Conservation (phyloP, 1,139 yeast genomes). For the Zygosaccharomyces pseudobailii region DNA sequence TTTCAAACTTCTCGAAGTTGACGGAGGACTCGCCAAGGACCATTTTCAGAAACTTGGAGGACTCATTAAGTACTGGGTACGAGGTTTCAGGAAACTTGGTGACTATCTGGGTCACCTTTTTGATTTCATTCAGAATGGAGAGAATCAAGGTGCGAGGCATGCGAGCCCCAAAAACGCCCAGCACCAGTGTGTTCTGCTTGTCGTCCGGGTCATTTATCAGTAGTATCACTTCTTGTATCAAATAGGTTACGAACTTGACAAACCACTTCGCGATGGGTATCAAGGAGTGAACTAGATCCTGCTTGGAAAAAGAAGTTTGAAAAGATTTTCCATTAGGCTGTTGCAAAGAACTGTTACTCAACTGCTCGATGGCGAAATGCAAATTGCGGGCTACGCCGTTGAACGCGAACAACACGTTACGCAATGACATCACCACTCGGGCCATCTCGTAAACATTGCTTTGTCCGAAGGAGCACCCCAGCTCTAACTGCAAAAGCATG, state of each 20-base stretch:
- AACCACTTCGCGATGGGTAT: conserved; percentile 36
- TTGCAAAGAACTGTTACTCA: conserved; percentile 21
- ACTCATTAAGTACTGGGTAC: conserved; percentile 33
- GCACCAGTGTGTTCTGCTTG: conserved; percentile 23
- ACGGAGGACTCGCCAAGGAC: conserved; percentile 33
- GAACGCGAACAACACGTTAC: conserved; percentile 34
- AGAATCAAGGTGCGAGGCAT: conserved; percentile 31
- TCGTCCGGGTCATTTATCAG: conserved; percentile 26
- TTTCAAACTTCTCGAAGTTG: conserved; percentile 33
- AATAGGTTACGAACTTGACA: conserved; percentile 30
- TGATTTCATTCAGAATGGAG: conserved; percentile 32
- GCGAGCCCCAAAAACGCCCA: conserved; percentile 33
- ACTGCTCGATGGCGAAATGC: conserved; percentile 33
- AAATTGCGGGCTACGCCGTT: conserved; percentile 35
- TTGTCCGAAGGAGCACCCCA: conserved; percentile 27
- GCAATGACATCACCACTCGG: conserved; percentile 29
- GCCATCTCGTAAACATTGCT: conserved; percentile 32
- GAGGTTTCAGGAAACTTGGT: conserved; percentile 33
- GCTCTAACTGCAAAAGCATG: conserved; percentile 32
- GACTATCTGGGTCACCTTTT: conserved; percentile 29
- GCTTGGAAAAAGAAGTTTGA: conserved; percentile 35
- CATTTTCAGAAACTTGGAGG: conserved; percentile 30
- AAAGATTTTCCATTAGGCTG: conserved; percentile 28
- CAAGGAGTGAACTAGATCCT: conserved; percentile 33
- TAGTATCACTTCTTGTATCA: conserved; percentile 31